Base-by-base conservation (phyloP, 1,284 basidiomycete species). In the Puccinia brachypodii region DNA sequence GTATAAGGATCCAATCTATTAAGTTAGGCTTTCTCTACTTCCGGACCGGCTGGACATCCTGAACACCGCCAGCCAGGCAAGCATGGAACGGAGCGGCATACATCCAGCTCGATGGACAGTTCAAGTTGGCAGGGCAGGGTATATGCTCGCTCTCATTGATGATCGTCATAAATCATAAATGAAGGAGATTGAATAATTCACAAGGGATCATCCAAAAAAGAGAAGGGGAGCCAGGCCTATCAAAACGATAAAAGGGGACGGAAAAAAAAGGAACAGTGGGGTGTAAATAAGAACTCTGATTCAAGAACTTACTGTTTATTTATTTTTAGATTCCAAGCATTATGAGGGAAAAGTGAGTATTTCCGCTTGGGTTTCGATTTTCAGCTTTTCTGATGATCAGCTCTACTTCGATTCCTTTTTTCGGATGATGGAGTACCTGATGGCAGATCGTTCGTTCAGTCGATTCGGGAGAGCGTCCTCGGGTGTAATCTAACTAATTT, bases 281-380 rank as follows among this genome's bases (percentile, higher is more conserved):
- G 47, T 50, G 47, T 50, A 11, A 22, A 50, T 22, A 14, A 36
- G 36, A 64, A 64, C 31, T 40, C 31, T 64, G 36, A 40, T 36
- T 50, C 36, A 64, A 64, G 9, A 64, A 64, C 62, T 64, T 40
- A 64, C 62, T 8, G 36, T 64, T 40, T n/a, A n/a, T n/a, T n/a
- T n/a, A n/a, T n/a, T 64, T 62, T 64, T 36, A 64, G 62, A 64
- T 36, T 64, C 36, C 62, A 16, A 9, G 19, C 62, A 19, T 19
- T 9, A 56, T 25, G 28, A 56, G n/a, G 14, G 47, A 19, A 19
- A 64, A 64, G 2, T 36, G 62, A 64, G 62, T 64, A 8, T 64
- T 64, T 64, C 62, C 62, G 31, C 62, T 64, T 36, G 62, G 36
- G 62, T 64, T 64, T 64, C 62, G 36, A 64, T 64, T n/a, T n/a